Conservation (phyloP, 2,329 filamentous ascomycete genomes). For the Trichoderma lentiforme region DNA sequence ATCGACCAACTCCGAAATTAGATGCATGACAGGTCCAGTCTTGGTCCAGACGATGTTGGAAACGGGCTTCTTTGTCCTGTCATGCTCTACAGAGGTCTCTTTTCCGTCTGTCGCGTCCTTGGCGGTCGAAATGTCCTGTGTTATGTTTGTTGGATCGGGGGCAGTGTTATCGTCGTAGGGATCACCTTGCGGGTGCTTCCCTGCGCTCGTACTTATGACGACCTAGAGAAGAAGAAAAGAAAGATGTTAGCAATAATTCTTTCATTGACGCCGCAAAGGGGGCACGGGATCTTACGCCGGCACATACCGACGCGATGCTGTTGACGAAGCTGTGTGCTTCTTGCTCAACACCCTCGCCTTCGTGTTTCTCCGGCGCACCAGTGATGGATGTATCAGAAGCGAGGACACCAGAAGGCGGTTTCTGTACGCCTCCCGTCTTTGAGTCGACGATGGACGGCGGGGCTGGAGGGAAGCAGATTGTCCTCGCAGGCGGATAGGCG, state of each 20-base stretch:
- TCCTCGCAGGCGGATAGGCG: slow-evolving; percentile 59
- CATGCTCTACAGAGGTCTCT: slow-evolving; percentile 44
- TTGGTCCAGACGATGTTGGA: slow-evolving; percentile 73
- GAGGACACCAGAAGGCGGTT: slow-evolving; percentile 70
- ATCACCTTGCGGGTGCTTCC: slow-evolving; percentile 69
- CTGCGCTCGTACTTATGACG: slow-evolving; percentile 70
- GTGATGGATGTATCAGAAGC: slow-evolving; percentile 75
- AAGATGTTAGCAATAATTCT: background rate
- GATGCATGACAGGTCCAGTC: slow-evolving; percentile 68
- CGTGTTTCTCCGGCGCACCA: slow-evolving; percentile 77
- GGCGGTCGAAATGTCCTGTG: slow-evolving; percentile 38
- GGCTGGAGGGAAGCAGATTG: slow-evolving; percentile 69
- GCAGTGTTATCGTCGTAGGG: slow-evolving; percentile 51
- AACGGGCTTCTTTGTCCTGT: slow-evolving; percentile 77
- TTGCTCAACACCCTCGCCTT: slow-evolving; percentile 78
- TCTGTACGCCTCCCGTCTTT: slow-evolving; percentile 71
- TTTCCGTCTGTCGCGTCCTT: slow-evolving; percentile 45
- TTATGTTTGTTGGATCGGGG: slow-evolving; percentile 47
- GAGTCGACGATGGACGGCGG: slow-evolving; percentile 69
- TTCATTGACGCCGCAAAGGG: background rate
- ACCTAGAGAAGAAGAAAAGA: slow-evolving; percentile 45
- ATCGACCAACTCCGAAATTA: slow-evolving; percentile 45
- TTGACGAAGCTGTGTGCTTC: slow-evolving; percentile 80
- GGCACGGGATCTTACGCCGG: slow-evolving; percentile 25
- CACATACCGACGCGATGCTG: slow-evolving; percentile 50